Evolutionary conservation across 106 monocot genomes (phyloP).

Genomic region (Platanthera zijinensis): DNA sequence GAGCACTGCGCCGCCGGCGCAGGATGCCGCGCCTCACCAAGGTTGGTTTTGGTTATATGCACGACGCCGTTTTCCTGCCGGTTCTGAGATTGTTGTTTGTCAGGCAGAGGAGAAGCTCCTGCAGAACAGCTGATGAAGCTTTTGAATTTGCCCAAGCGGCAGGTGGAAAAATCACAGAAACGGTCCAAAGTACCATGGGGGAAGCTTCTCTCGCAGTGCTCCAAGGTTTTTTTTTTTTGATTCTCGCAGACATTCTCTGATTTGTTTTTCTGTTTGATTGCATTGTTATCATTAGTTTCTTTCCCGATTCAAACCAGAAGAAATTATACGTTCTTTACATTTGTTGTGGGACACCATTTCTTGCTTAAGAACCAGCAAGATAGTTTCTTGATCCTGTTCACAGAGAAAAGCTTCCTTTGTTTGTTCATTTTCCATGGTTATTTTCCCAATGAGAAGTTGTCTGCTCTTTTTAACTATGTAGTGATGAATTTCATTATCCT

Average conservation of each 20-base stretch:
- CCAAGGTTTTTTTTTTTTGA: slow-evolving; percentile 21
- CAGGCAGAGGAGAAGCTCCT: slow-evolving; percentile 11
- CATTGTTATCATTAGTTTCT: not conserved
- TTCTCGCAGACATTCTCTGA: not conserved
- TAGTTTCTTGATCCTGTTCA: not conserved
- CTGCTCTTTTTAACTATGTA: not conserved
- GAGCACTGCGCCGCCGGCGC: not conserved
- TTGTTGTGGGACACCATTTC: no score
- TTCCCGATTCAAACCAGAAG: not conserved
- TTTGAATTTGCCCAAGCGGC: slow-evolving; percentile 7
- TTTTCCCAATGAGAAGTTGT: not conserved
- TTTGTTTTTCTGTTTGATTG: not conserved
- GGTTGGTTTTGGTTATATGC: slow-evolving; percentile 7
- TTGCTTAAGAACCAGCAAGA: not conserved
- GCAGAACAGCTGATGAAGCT: slow-evolving; percentile 14
- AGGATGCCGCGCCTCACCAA: slow-evolving; percentile 3
- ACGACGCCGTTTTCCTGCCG: not conserved
- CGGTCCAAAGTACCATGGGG: slow-evolving; percentile 28
- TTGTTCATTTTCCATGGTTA: not conserved
- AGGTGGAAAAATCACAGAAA: slow-evolving; percentile 6
- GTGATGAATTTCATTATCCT: not conserved
- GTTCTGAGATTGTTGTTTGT: not conserved
- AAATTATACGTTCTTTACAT: not conserved
- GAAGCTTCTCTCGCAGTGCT: slow-evolving; percentile 39
- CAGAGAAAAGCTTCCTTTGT: not conserved